phyloP scores from a whole-genome alignment of 352 stramenopile genomes.

The Phytophthora chlamydospora region DNA sequence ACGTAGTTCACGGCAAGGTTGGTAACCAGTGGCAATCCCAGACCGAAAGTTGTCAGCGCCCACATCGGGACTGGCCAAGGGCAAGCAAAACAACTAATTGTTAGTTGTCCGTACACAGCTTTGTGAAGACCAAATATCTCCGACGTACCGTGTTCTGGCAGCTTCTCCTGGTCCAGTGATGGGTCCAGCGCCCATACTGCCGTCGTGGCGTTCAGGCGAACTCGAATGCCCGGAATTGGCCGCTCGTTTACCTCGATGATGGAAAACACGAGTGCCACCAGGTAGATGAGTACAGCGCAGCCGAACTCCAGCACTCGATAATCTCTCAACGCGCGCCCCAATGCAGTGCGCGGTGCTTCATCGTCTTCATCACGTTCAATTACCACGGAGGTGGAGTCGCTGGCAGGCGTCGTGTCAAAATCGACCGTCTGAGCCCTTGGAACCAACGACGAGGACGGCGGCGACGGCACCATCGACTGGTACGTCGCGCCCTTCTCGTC shows the following conservation, averaged over 20 bases:
- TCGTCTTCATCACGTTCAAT: neutral
- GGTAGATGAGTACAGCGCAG: conserved; percentile 45
- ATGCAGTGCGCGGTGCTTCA: neutral
- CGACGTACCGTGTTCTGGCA: conserved; percentile 29
- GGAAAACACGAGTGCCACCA: conserved; percentile 46
- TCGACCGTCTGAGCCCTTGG: too few relatives aligned
- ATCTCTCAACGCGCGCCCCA: conserved; percentile 15
- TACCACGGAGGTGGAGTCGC: conserved; percentile 7
- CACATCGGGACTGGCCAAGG: conserved; percentile 47
- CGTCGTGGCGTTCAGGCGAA: conserved; percentile 42
- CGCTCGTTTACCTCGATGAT: conserved; percentile 51
- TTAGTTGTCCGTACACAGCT: neutral
- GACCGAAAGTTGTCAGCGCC: conserved; percentile 34
- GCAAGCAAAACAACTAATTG: neutral
- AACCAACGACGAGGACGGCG: neutral
- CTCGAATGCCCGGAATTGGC: conserved; percentile 43
- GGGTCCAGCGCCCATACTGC: conserved; percentile 52
- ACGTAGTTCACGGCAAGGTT: conserved; percentile 61
- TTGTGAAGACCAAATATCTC: neutral
- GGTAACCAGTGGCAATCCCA: conserved; percentile 37
- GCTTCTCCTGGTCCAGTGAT: conserved; percentile 42
- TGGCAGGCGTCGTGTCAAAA: neutral
- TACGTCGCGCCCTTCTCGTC: conserved; percentile 1
- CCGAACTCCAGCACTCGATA: conserved; percentile 59
- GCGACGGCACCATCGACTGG: conserved; percentile 6